These are phyloP conservation scores for Agrostemma githago DNA, from an alignment of 148 eudicot species.

Conservation along the genomic window DNA sequence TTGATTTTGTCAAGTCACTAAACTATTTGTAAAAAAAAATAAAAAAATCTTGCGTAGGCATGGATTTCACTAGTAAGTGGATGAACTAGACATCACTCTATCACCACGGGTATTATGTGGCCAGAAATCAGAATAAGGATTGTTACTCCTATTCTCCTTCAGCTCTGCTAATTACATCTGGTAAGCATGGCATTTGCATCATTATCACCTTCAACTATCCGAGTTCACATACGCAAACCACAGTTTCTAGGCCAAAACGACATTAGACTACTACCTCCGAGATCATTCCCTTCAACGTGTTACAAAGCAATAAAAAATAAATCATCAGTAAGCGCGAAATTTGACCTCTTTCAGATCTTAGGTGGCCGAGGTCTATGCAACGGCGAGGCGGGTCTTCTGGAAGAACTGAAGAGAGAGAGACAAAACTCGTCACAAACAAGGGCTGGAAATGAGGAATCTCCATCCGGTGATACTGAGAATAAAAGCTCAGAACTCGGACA, in stretches of 20 bases:
- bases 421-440: constrained; percentile 22
- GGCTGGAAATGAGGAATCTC: constrained; percentile 1
- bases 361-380: constrained; percentile 93
- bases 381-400: constrained; percentile 65
- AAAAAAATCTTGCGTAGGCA: too few relatives aligned
- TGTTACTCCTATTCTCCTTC: neutral
- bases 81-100: neutral
- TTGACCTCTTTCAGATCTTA: constrained; percentile 54
- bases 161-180: constrained; percentile 2
- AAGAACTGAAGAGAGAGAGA: constrained; percentile 51
- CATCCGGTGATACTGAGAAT: neutral
- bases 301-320: constrained; percentile 17
- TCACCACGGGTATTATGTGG: constrained; percentile 29
- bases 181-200: constrained; percentile 36
- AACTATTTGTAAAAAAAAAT: too few relatives aligned
- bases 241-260: constrained; percentile 53
- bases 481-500: constrained; percentile 21
- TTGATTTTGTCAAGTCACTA: too few relatives aligned
- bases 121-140: constrained; percentile 21
- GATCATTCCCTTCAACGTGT: constrained; percentile 16
- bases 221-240: constrained; percentile 36
- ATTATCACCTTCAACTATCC: constrained; percentile 43
- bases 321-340: constrained; percentile 45
- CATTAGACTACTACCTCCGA: constrained; percentile 23
- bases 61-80: neutral